A percentile compares a stretch with the other conserved stretches of the same genome.
Conservation (phyloP, 2,329 filamentous ascomycete species). For the Claviceps purpurea region DNA sequence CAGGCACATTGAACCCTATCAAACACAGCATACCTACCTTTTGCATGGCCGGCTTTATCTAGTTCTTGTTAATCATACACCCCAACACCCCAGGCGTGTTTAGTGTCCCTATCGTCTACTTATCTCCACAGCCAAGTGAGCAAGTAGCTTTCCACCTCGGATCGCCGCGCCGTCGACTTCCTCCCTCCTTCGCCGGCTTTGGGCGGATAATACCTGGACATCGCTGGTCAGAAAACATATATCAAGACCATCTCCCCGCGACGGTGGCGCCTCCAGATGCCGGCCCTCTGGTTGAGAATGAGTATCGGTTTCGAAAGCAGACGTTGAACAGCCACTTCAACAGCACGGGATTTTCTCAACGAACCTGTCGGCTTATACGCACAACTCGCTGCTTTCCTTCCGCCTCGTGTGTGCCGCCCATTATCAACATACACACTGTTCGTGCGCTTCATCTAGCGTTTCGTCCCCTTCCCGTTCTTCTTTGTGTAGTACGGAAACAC, state of each 20-base stretch:
- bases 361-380: neutral
- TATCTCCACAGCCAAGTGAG: conserved; percentile 6
- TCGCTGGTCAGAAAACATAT: conserved; percentile 2
- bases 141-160: conserved; percentile 2
- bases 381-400: neutral
- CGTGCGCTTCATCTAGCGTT: neutral
- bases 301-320: neutral
- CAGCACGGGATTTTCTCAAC: conserved; percentile 3
- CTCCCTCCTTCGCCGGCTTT: conserved; percentile 4
- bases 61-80: conserved; percentile 2
- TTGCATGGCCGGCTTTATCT: neutral
- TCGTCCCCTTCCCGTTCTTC: neutral
- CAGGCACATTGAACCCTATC: neutral
- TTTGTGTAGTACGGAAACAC: neutral
- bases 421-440: neutral
- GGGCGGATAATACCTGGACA: conserved; percentile 5
- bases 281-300: neutral
- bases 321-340: neutral
- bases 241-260: conserved; percentile 5
- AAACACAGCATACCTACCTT: neutral
- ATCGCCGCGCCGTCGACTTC: conserved; percentile 6
- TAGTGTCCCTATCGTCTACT: neutral
- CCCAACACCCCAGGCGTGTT: neutral
- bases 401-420: neutral
- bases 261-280: neutral